Evolutionary conservation across 1,139 yeast species (phyloP), one percentile per base, ranked within the genome.

Genomic region (Yamadazyma trypodendri): DNA sequence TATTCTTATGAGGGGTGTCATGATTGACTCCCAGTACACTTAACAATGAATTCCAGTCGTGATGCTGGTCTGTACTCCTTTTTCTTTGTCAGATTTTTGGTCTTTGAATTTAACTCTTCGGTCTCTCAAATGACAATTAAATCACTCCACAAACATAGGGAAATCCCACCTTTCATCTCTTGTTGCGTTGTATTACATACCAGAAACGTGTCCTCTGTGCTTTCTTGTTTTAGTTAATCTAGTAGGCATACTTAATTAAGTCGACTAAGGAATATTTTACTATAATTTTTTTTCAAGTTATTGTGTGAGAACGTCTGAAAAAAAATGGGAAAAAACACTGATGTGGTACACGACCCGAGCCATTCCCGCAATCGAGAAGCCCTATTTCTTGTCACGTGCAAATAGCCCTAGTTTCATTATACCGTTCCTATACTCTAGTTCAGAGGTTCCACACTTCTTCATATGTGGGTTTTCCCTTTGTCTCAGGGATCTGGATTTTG

Each of bases 201-300:
- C 95, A 72, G 97, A 88, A 77, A 92, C 97, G 95, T 94, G 84
- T 78, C 99, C 99, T 87, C 99, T 88, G 86, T 88, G 97, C 84
- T 92, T 94, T 87, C 99, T 89, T 78, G 97, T 92, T 79, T 92
- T 89, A 68, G 96, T 86, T 72, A 87, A 84, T 89, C 98, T 89
- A 82, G 98, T 89, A 77, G 98, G 98, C 98, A 92, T 92, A 75
- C 71, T 68, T 57, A 53, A 50, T 56, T 61, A 36, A 35, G 28
- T 25, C 21, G 23, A 28, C 16, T 28, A 28, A 28, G 30, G 30
- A n/a, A 28, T 28, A 28, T 28, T 15, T 17, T 28, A 17, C 31
- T 28, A 28, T 18, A 28, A 28, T 18, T 28, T 28, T 34, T 28
- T 28, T 28, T 28, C 31, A 28, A 18, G 23, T 17, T 28, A 28